Evolutionary conservation across 768 basidiomycete genomes (phyloP).

Genomic region (Lactarius sp.): DNA sequence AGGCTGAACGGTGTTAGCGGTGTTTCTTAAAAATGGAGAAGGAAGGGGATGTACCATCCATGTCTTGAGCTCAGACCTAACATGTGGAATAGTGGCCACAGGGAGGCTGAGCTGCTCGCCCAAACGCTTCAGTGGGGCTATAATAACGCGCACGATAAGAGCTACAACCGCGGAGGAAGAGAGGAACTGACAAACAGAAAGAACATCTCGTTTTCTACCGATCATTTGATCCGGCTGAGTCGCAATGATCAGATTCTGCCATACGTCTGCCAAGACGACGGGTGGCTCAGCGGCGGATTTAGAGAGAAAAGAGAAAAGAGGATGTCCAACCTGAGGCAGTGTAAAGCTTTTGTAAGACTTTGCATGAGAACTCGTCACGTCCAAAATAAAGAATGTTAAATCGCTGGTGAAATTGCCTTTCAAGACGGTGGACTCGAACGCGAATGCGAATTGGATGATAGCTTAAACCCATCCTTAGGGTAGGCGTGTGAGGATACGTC

Average conservation of each 20-base stretch:
- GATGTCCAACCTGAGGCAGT: constrained; percentile 50
- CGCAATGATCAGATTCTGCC: constrained; percentile 60
- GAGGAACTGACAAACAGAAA: constrained; percentile 50
- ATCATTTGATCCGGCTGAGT: constrained; percentile 65
- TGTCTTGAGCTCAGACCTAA: constrained; percentile 52
- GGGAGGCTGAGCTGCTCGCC: constrained; percentile 51
- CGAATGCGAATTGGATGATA: no score
- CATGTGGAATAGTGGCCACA: constrained; percentile 56
- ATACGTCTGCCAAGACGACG: constrained; percentile 56
- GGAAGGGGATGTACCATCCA: constrained; percentile 49
- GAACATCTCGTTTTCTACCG: constrained; percentile 54
- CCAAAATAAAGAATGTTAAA: constrained; percentile 87
- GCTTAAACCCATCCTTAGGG: no score
- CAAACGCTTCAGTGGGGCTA: constrained; percentile 67
- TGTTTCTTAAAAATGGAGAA: background rate
- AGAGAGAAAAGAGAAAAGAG: constrained; percentile 21
- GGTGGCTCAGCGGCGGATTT: background rate
- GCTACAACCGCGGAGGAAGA: background rate
- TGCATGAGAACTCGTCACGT: constrained; percentile 82
- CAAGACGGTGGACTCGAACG: background rate
- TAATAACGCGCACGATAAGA: background rate
- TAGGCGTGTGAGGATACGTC: background rate
- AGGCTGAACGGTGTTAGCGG: constrained; percentile 35
- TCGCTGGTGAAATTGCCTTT: constrained; percentile 27
- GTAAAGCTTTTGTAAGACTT: constrained; percentile 60